These are phyloP conservation scores for Starmerella sirachaensis DNA, from an alignment of 805 yeast species.

Conservation along the genomic window DNA sequence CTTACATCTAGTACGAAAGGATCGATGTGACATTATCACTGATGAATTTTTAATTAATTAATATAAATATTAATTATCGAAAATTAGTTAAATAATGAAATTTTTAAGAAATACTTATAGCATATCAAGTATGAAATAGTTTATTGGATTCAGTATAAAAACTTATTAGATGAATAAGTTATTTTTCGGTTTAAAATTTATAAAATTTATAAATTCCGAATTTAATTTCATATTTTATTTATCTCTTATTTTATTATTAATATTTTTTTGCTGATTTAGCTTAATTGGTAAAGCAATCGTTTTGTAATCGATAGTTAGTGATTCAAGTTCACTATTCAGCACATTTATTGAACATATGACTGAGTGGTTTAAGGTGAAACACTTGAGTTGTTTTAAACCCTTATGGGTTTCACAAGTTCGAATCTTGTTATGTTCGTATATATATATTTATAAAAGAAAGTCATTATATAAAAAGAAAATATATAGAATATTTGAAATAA, in stretches of 20 bases:
- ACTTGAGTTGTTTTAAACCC: slow-evolving; percentile 1
- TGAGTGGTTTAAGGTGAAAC: slow-evolving; percentile 1
- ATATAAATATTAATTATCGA: slow-evolving; percentile 3
- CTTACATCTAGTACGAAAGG: slow-evolving; percentile 1
- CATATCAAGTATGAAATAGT: slow-evolving; percentile 1
- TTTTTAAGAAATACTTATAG: slow-evolving; percentile 5
- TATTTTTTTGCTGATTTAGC: neutral
- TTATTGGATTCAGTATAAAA: neutral
- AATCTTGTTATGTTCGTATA: slow-evolving; percentile 1
- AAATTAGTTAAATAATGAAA: slow-evolving; percentile 8
- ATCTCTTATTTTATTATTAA: slow-evolving; percentile 1
- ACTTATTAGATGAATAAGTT: slow-evolving; percentile 1
- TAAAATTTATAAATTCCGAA: neutral
- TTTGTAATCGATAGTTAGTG: slow-evolving; percentile 1
- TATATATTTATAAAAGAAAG: neutral
- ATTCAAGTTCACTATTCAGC: slow-evolving; percentile 1
- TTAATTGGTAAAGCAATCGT: slow-evolving; percentile 1
- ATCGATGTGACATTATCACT: neutral
- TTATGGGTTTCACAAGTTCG: neutral
- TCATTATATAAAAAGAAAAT: neutral
- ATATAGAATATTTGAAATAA: neutral
- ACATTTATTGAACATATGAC: neutral
- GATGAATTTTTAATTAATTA: slow-evolving; percentile 4
- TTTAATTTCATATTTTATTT: neutral
- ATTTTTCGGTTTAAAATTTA: neutral